Percentiles rank a stretch among this genome's conserved stretches.
These are phyloP conservation scores for Chalciporus sp. DNA, from an alignment of 1,284 basidiomycete species.

Conservation along the genomic window DNA sequence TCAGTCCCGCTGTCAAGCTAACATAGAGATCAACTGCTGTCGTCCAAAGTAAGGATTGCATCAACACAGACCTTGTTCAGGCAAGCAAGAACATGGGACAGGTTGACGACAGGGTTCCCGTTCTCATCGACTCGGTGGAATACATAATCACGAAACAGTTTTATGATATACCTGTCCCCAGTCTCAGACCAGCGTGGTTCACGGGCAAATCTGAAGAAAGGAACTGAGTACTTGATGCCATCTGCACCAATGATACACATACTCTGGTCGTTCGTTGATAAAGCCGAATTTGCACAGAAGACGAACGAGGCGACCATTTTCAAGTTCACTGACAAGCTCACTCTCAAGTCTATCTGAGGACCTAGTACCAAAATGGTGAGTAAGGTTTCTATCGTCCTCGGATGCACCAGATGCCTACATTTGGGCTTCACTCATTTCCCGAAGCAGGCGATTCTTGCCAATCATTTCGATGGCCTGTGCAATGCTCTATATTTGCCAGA, in stretches of 20 bases:
- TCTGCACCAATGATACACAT: conserved; percentile 34
- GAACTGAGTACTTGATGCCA: conserved; percentile 1
- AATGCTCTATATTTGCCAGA: conserved; percentile 55
- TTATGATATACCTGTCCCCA: conserved; percentile 96
- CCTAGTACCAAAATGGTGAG: conserved; percentile 41
- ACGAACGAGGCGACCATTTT: conserved; percentile 93
- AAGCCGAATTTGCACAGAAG: conserved; percentile 95
- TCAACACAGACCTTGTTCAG: conserved; percentile 76
- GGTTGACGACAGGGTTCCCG: conserved; percentile 87
- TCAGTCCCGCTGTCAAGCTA: conserved; percentile 92
- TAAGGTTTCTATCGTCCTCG: background rate
- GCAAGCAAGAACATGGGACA: conserved; percentile 88
- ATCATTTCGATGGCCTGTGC: conserved; percentile 83
- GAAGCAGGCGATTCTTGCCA: conserved; percentile 63
- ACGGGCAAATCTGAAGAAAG: conserved; percentile 78
- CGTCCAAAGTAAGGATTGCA: background rate
- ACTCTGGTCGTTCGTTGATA: conserved; percentile 99
- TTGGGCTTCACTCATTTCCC: conserved; percentile 85
- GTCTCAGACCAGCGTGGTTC: conserved; percentile 98
- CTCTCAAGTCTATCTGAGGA: conserved; percentile 83
- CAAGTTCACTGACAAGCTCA: conserved; percentile 89
- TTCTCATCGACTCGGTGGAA: conserved; percentile 96
- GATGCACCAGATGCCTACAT: conserved; percentile 49
- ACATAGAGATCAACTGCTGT: conserved; percentile 1
- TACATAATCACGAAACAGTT: conserved; percentile 97